Evolutionary conservation across 192 early-diverging fungal genomes (phyloP).

Genomic region (Pilaira anomala): DNA sequence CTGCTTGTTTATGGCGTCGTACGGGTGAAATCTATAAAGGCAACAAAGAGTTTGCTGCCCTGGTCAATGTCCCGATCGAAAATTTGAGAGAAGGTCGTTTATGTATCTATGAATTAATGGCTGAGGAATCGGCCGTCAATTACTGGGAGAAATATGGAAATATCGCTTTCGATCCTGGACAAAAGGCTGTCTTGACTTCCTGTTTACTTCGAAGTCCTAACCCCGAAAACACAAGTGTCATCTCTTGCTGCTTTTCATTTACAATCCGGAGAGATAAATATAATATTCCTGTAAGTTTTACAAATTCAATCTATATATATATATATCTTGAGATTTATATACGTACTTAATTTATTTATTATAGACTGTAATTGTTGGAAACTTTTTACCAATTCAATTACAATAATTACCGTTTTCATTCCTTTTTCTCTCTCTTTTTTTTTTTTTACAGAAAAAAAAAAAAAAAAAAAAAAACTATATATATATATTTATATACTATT

Average conservation of each 20-base stretch:
- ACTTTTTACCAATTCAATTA: slow-evolving; percentile 17
- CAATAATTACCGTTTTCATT: no score
- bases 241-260: slow-evolving; percentile 92
- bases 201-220: slow-evolving; percentile 71
- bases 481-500: no score
- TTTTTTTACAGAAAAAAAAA: no score
- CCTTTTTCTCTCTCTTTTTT: no score
- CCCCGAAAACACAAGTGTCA: slow-evolving; percentile 47
- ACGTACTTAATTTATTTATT: background rate
- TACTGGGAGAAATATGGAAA: slow-evolving; percentile 80
- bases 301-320: no score
- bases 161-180: slow-evolving; percentile 94
- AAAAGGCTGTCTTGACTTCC: slow-evolving; percentile 94
- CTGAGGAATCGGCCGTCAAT: slow-evolving; percentile 72
- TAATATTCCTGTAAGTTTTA: slow-evolving; percentile 65
- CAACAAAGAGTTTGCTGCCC: slow-evolving; percentile 91
- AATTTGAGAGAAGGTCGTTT: slow-evolving; percentile 66
- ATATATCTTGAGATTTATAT: background rate
- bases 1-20: slow-evolving; percentile 92
- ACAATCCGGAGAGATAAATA: slow-evolving; percentile 94
- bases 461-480: no score
- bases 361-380: slow-evolving; percentile 20
- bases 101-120: slow-evolving; percentile 62
- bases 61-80: slow-evolving; percentile 83
- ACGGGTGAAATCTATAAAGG: slow-evolving; percentile 97